Evolutionary conservation across 2,329 filamentous ascomycete genomes (phyloP), one percentile per base, ranked within the genome.

Genomic region (Aspergillus sp.): DNA sequence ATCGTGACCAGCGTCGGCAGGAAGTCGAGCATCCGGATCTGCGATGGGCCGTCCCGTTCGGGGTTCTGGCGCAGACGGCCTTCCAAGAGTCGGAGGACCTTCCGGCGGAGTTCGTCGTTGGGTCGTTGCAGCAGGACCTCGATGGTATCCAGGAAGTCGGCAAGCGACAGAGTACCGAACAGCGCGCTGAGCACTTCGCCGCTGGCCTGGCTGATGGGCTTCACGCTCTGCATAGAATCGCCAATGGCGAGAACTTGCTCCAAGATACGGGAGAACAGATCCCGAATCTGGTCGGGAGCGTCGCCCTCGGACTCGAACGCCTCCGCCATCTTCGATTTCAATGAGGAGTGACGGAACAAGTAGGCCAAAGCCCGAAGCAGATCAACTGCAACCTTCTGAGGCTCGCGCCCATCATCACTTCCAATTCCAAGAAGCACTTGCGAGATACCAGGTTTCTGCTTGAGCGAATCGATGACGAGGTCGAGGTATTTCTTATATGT

Each of bases 71-170:
- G 87, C 39, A 96, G 88, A 47, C 94, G 90, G 56, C 87, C 81
- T 71, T 96, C 91, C 20, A 99, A 84, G 1, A 94, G 90, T 60
- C 84, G 88, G 62, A 94, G 85, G 52, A 92, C 91, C 77, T 91
- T 93, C 65, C 90, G 87, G 1, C 90, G 90, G 54, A 94, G 81
- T 52, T 90, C 86, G 66, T 91, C 84, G 64, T 92, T 88, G 6
- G 90, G 87, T 52, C 89, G 86, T 65, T 90, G 85, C 39, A 98
- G 85, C 31, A 99, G 82, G 29, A 87, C 86, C 71, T 96, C 91
- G 46, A 96, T 89, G 10, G 92, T 90, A 73, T 91, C 91, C 74
- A 98, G 87, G 74, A 98, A 95, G 76, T 97, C 92, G 55, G 87
- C 84, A 3, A 94, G 92, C 0, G 93, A 94, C 47, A 96, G 82